A percentile compares a stretch with the other conserved stretches of the same genome.
Conservation (phyloP, 2,329 filamentous ascomycete genomes). For the Pyrenophora seminiperda region DNA sequence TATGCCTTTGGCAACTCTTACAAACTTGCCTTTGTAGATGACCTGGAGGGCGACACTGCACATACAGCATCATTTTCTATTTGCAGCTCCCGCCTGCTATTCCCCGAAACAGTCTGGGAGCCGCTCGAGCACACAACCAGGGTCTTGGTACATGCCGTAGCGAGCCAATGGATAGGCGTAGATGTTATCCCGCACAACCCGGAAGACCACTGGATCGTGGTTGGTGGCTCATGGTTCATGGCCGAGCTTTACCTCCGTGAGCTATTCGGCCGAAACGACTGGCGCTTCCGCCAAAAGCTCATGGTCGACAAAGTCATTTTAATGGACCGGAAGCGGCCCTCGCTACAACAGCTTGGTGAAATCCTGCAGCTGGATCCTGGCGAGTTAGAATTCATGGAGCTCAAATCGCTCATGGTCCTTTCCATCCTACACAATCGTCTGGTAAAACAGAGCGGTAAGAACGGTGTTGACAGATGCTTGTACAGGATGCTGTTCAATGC, state of each 20-base stretch:
- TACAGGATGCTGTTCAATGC: constrained; percentile 84
- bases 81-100: constrained; percentile 84
- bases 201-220: constrained; percentile 83
- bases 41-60: constrained; percentile 75
- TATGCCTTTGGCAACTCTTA: constrained; percentile 87
- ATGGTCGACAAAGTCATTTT: constrained; percentile 82
- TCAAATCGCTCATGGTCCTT: constrained; percentile 89
- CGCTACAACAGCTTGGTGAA: constrained; percentile 78
- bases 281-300: constrained; percentile 85
- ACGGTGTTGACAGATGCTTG: constrained; percentile 83
- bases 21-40: constrained; percentile 93
- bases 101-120: constrained; percentile 83
- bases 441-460: constrained; percentile 83
- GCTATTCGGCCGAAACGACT: constrained; percentile 92
- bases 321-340: constrained; percentile 79
- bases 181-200: constrained; percentile 84
- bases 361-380: constrained; percentile 78
- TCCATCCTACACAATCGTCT: constrained; percentile 93
- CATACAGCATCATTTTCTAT: constrained; percentile 83
- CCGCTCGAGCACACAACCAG: constrained; percentile 81
- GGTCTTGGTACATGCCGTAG: constrained; percentile 79
- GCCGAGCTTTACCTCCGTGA: constrained; percentile 90
- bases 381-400: constrained; percentile 85
- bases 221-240: constrained; percentile 93
- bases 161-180: constrained; percentile 92